Evolutionary conservation across 1,139 yeast species (phyloP).

Genomic region (Debaryomycetaceae sp.): DNA sequence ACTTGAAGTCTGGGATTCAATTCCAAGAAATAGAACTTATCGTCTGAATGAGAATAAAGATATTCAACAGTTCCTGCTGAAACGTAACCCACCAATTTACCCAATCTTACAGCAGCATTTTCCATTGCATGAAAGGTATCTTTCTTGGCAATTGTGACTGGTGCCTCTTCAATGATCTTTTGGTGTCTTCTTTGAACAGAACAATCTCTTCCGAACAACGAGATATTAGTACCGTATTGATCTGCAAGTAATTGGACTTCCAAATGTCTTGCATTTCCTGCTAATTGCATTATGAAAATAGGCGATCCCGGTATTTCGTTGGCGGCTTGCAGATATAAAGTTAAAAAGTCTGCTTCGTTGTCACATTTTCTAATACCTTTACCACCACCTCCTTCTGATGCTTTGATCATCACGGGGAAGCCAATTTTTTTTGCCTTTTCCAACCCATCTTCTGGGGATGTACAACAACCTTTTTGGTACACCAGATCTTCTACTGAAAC

Average conservation of each 20-base stretch:
- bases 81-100: slow-evolving; percentile 93
- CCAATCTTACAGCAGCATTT: slow-evolving; percentile 93
- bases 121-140: slow-evolving; percentile 91
- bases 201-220: slow-evolving; percentile 94
- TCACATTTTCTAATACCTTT: slow-evolving; percentile 96
- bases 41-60: slow-evolving; percentile 88
- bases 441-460: slow-evolving; percentile 84
- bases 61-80: slow-evolving; percentile 99
- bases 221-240: slow-evolving; percentile 92
- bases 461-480: slow-evolving; percentile 85
- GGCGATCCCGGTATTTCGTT: slow-evolving; percentile 97
- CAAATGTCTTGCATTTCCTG: slow-evolving; percentile 93
- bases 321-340: slow-evolving; percentile 82
- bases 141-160: slow-evolving; percentile 86
- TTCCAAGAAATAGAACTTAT: slow-evolving; percentile 92
- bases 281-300: slow-evolving; percentile 88
- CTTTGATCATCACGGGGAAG: slow-evolving; percentile 94
- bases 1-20: slow-evolving; percentile 97
- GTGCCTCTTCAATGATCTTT: slow-evolving; percentile 95
- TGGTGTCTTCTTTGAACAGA: slow-evolving; percentile 98
- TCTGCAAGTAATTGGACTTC: slow-evolving; percentile 94
- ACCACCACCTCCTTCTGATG: slow-evolving; percentile 99
- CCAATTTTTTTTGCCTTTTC: slow-evolving; percentile 81
- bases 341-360: slow-evolving; percentile 63
- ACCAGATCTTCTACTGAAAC: slow-evolving; percentile 85